These are phyloP conservation scores for Saitozyma sp. DNA, from an alignment of 768 basidiomycete genomes.

Conservation along the genomic window DNA sequence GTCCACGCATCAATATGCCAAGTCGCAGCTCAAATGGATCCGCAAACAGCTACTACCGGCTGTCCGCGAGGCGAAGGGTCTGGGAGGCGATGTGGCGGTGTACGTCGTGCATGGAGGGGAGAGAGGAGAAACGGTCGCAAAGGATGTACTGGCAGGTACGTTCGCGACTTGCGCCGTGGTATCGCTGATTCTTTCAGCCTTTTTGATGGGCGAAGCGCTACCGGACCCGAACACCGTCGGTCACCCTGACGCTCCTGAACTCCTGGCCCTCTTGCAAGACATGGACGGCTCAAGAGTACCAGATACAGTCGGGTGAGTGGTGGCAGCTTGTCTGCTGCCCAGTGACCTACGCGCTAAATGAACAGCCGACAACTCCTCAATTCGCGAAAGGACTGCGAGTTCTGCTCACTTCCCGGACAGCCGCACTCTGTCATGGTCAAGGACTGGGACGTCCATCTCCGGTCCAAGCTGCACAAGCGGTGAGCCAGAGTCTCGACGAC, in stretches of 20 bases:
- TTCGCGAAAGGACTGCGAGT: constrained; percentile 28
- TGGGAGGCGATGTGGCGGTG: constrained; percentile 41
- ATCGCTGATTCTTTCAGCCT: constrained; percentile 56
- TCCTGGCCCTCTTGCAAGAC: constrained; percentile 21
- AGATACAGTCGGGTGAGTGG: constrained; percentile 37
- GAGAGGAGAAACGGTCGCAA: constrained; percentile 69
- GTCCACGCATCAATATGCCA: constrained; percentile 86
- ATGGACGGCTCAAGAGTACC: constrained; percentile 14
- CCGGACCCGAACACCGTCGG: constrained; percentile 58
- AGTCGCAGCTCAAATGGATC: constrained; percentile 88
- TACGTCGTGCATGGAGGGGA: constrained; percentile 53
- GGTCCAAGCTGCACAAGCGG: constrained; percentile 25
- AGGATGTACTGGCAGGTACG: constrained; percentile 56
- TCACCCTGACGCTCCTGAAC: constrained; percentile 24
- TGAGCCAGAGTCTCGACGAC: constrained; percentile 7
- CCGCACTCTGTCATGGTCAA: constrained; percentile 22
- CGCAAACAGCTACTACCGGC: constrained; percentile 82
- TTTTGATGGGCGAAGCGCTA: constrained; percentile 58
- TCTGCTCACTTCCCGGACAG: constrained; percentile 24
- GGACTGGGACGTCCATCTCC: constrained; percentile 27
- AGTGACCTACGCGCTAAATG: neutral
- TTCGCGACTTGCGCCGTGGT: neutral
- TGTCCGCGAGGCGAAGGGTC: constrained; percentile 58
- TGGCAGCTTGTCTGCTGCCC: neutral
- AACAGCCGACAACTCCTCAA: constrained; percentile 41